phyloP scores from a whole-genome alignment of 495 filamentous ascomycete species.

The Aspergillus affinis region DNA sequence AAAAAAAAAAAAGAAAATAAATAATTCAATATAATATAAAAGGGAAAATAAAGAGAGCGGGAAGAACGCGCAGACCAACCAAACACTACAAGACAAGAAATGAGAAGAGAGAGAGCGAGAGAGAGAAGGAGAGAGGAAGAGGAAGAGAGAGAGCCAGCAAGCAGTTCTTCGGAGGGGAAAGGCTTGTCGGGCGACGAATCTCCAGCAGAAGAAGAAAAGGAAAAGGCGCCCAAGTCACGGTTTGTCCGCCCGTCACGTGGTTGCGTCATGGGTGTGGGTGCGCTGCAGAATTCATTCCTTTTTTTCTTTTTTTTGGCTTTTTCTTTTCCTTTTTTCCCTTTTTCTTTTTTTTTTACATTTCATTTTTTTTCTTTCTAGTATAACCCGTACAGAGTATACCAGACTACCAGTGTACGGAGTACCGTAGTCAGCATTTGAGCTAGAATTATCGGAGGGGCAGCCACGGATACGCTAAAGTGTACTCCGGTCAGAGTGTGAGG shows the following conservation, averaged over 20 bases:
- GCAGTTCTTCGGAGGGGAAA: conserved; percentile 18
- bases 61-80: conserved; percentile 6
- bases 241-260: conserved; percentile 41
- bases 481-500: background rate
- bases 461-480: background rate
- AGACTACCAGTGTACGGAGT: no score
- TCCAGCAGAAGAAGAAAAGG: background rate
- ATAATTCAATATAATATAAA: background rate
- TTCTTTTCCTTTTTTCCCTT: background rate
- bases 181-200: conserved; percentile 19
- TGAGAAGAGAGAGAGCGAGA: conserved; percentile 1
- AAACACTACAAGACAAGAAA: conserved; percentile 1
- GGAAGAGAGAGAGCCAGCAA: conserved; percentile 10
- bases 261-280: conserved; percentile 40
- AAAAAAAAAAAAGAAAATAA: background rate
- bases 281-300: conserved; percentile 20
- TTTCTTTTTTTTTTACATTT: background rate
- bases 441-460: background rate
- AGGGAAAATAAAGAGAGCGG: conserved; percentile 6
- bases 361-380: no score
- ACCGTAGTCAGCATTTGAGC: no score
- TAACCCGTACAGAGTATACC: no score
- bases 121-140: conserved; percentile 10
- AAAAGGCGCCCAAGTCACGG: conserved; percentile 23
- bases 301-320: background rate